Evolutionary conservation across 2,329 filamentous ascomycete species (phyloP), one percentile per base, ranked within the genome.

Genomic region (Ceratocystis lukuohia): DNA sequence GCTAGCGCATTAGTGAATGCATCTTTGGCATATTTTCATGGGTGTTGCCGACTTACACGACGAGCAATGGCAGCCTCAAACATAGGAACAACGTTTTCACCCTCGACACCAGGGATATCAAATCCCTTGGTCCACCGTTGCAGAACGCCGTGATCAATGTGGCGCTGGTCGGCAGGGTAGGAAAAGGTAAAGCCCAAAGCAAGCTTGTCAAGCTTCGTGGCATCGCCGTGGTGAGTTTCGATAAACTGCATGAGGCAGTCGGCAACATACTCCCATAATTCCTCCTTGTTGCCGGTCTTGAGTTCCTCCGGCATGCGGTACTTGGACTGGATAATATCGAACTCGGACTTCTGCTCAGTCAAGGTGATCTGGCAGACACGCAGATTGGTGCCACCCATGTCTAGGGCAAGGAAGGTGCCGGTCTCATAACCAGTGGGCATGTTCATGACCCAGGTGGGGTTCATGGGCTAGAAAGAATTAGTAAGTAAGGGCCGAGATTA

Each of bases 121-220:
- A 96, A 96, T 2, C 93, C 93, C 80, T 97, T 97, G 71, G 93
- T 96, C 93, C 93, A 97, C 71, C 91, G 86, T 77, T 96, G 92
- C 67, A 96, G 82, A 48, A 96, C 82, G 71, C 92, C 93, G 75
- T 96, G 89, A 71, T 96, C 91, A 73, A 96, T 92, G 77, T 91
- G 93, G 71, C 95, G 85, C 76, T 96, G 93, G 0, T 89, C 94
- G 17, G 91, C 92, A 1, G 93, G 93, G 75, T 96, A 96, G 3
- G 90, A 96, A 78, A 97, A 97, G 59, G 93, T 96, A 79, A 96
- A 96, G 73, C 93, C 93, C 5, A 96, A 83, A 6, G 90, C 89
- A 66, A 92, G 79, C 71, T 83, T 84, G 28, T 83, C 82, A 28
- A 89, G 73, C 70, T 84, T 81, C 61, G 78, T 74, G 66, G 83